Conservation (phyloP, 495 filamentous ascomycete species). For the Hamigera avellanea region DNA sequence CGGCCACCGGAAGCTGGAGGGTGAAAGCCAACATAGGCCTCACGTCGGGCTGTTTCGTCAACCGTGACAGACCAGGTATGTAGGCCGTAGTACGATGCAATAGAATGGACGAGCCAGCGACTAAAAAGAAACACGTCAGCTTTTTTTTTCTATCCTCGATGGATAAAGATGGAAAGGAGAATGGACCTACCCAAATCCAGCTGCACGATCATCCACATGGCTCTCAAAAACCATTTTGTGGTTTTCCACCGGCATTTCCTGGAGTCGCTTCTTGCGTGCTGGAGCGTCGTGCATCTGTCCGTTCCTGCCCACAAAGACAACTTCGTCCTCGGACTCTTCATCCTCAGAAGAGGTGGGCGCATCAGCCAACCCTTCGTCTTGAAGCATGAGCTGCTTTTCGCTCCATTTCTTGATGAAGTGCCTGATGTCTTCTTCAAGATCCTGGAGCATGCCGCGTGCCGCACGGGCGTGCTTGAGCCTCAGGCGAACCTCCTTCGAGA, state of each 20-base stretch:
- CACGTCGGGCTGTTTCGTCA: slow-evolving; percentile 62
- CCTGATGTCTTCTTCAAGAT: slow-evolving; percentile 52
- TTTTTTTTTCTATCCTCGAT: slow-evolving; percentile 3
- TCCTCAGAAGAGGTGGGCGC: slow-evolving; percentile 40
- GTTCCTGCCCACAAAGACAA: slow-evolving; percentile 80
- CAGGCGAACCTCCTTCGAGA: slow-evolving; percentile 40
- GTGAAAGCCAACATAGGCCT: slow-evolving; percentile 81
- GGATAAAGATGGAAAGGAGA: slow-evolving; percentile 3
- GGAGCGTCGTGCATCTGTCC: slow-evolving; percentile 58
- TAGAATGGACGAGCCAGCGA: slow-evolving; percentile 87
- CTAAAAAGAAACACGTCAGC: slow-evolving; percentile 30
- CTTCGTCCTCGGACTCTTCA: slow-evolving; percentile 69
- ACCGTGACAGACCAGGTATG: slow-evolving; percentile 71
- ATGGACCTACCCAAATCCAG: slow-evolving; percentile 67
- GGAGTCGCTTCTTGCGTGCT: slow-evolving; percentile 20
- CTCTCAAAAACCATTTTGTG: slow-evolving; percentile 69
- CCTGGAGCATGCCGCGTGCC: slow-evolving; percentile 53
- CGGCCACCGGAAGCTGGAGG: slow-evolving; percentile 19
- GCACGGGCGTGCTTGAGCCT: slow-evolving; percentile 61
- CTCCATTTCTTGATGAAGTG: slow-evolving; percentile 51
- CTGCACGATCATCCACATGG: slow-evolving; percentile 57
- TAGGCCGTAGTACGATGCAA: slow-evolving; percentile 87
- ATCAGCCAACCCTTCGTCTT: slow-evolving; percentile 37
- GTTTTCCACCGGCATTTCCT: slow-evolving; percentile 23
- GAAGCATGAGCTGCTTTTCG: slow-evolving; percentile 25